Percentiles rank a stretch among this genome's conserved stretches.
phyloP scores from a whole-genome alignment of 768 basidiomycete species.

The Naganishia friedmannii region DNA sequence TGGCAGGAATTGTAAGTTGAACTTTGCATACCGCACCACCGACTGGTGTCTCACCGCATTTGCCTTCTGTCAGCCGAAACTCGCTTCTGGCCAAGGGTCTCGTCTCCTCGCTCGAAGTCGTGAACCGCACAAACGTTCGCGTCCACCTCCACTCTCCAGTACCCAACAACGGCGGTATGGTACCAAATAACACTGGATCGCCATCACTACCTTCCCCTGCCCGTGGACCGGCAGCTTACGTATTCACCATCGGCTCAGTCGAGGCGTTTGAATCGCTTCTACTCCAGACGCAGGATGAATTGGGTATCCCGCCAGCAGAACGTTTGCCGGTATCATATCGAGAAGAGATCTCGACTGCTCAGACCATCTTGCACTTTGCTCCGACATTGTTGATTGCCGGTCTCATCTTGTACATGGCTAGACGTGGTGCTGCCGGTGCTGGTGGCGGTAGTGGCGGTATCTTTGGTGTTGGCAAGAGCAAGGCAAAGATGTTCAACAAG shows the following conservation, averaged over 20 bases:
- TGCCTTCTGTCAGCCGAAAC: slow-evolving; percentile 59
- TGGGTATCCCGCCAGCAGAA: slow-evolving; percentile 85
- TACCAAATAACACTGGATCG: slow-evolving; percentile 31
- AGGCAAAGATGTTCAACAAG: slow-evolving; percentile 92
- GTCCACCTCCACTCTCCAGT: slow-evolving; percentile 81
- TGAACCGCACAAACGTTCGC: slow-evolving; percentile 85
- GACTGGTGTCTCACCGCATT: not conserved
- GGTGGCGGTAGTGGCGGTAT: slow-evolving; percentile 71
- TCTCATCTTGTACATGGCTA: slow-evolving; percentile 80
- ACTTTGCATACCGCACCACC: not conserved
- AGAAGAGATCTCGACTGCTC: slow-evolving; percentile 82
- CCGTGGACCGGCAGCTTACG: slow-evolving; percentile 57
- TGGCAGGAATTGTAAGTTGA: slow-evolving; percentile 84
- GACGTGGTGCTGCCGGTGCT: slow-evolving; percentile 62
- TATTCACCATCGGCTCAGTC: slow-evolving; percentile 95
- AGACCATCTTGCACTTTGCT: slow-evolving; percentile 80
- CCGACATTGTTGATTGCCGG: slow-evolving; percentile 92
- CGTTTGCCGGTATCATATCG: slow-evolving; percentile 96
- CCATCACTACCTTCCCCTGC: slow-evolving; percentile 43
- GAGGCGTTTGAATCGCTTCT: slow-evolving; percentile 95
- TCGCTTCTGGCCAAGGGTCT: slow-evolving; percentile 94
- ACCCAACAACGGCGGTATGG: slow-evolving; percentile 29
- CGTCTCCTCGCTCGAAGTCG: slow-evolving; percentile 86
- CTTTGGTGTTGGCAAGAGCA: slow-evolving; percentile 94
- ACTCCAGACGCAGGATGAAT: slow-evolving; percentile 85